phyloP scores from a whole-genome alignment of 1,139 yeast genomes.

The Debaryomyces udenii region DNA sequence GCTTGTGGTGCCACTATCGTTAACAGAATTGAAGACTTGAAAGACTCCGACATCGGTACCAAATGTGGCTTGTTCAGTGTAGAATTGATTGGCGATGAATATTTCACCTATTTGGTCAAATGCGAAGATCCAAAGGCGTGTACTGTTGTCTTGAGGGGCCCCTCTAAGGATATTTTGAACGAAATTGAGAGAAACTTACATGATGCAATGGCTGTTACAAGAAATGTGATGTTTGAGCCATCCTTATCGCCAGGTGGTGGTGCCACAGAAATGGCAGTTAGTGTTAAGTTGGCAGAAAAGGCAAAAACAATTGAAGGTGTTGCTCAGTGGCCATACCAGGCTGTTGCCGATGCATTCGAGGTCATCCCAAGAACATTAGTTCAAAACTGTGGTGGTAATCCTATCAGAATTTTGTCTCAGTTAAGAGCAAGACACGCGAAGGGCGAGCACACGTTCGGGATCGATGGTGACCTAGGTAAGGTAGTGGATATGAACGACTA shows the following conservation, averaged over 20 bases:
- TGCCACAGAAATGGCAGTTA: conserved; percentile 98
- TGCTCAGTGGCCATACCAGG: conserved; percentile 98
- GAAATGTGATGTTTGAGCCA: conserved; percentile 95
- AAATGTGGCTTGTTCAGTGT: conserved; percentile 90
- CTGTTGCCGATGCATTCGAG: conserved; percentile 98
- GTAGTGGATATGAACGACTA: conserved; percentile 93
- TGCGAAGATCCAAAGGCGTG: conserved; percentile 91
- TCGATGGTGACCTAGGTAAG: conserved; percentile 93
- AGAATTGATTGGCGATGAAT: conserved; percentile 96
- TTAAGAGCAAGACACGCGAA: conserved; percentile 95
- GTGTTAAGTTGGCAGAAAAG: conserved; percentile 84
- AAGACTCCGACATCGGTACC: conserved; percentile 86
- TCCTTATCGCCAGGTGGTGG: conserved; percentile 98
- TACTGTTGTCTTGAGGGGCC: conserved; percentile 90
- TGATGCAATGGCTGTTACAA: conserved; percentile 98
- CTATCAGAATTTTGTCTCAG: conserved; percentile 85
- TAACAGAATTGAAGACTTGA: conserved; percentile 91
- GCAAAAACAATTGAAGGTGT: conserved; percentile 94
- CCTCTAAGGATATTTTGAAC: conserved; percentile 93
- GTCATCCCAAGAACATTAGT: conserved; percentile 96
- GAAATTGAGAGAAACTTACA: conserved; percentile 97
- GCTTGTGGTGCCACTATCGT: conserved; percentile 98
- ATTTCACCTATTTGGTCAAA: conserved; percentile 81
- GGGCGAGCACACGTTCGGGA: conserved; percentile 83
- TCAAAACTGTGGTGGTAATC: conserved; percentile 97